Evolutionary conservation across 495 filamentous ascomycete genomes (phyloP).

Genomic region (Polyplosphaeria fusca): DNA sequence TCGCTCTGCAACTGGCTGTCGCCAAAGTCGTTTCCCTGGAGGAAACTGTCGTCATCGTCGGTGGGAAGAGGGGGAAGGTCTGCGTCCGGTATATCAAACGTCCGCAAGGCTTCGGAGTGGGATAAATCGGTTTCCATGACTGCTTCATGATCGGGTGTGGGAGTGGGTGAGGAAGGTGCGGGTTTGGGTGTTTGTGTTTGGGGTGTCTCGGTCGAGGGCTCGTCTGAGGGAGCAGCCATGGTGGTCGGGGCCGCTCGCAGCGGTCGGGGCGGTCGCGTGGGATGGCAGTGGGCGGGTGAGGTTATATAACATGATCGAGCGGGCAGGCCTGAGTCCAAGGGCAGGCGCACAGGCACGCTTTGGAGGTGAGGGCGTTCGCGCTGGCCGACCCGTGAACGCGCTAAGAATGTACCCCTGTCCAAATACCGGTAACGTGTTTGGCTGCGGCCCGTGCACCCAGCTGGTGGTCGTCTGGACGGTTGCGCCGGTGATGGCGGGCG

Average conservation of each 20-base stretch:
- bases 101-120: constrained; percentile 18
- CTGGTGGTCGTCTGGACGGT: too few species aligned
- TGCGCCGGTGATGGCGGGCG: too few species aligned
- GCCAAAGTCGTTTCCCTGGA: constrained; percentile 20
- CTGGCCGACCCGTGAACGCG: neutral
- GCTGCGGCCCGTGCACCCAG: too few species aligned
- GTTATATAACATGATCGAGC: too few species aligned
- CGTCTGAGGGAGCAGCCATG: constrained; percentile 9
- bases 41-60: constrained; percentile 31
- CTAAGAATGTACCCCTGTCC: neutral
- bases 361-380: neutral
- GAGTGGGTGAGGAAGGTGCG: constrained; percentile 4
- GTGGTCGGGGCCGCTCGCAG: neutral
- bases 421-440: too few species aligned
- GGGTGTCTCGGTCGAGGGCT: constrained; percentile 1
- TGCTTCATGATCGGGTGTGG: constrained; percentile 9
- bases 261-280: neutral
- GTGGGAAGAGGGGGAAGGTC: constrained; percentile 34
- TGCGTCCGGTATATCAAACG: constrained; percentile 29
- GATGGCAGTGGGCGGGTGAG: too few species aligned
- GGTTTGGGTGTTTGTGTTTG: constrained; percentile 9
- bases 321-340: too few species aligned
- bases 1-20: constrained; percentile 29
- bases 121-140: constrained; percentile 18
- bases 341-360: neutral